Evolutionary conservation across 108 stramenopile genomes (phyloP).

Genomic region (Cylindrotheca closterium): DNA sequence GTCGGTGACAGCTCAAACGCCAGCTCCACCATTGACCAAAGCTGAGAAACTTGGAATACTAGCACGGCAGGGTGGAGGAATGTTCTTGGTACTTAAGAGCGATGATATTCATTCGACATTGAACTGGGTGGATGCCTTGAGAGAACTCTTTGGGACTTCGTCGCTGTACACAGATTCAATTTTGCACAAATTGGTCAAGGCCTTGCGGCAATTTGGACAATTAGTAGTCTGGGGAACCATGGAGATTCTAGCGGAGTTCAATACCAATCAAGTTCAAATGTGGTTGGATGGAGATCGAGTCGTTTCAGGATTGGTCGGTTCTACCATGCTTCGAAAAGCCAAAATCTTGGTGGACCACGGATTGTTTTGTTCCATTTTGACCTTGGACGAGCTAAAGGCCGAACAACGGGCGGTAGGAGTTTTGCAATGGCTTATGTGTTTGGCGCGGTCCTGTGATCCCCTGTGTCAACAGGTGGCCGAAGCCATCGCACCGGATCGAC

Average conservation of each 20-base stretch:
- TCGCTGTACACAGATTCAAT: conserved; percentile 55
- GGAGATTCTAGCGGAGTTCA: conserved; percentile 68
- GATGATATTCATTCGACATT: conserved; percentile 67
- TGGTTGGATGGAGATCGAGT: conserved; percentile 78
- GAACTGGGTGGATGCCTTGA: conserved; percentile 54
- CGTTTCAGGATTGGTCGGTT: conserved; percentile 56
- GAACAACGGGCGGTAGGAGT: conserved; percentile 74
- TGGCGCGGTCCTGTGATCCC: conserved; percentile 77
- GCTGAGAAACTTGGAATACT: conserved; percentile 61
- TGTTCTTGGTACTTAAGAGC: conserved; percentile 71
- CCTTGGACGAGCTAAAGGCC: conserved; percentile 52
- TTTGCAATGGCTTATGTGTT: conserved; percentile 58
- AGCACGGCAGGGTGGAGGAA: conserved; percentile 61
- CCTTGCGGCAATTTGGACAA: conserved; percentile 66
- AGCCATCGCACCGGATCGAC: conserved; percentile 42
- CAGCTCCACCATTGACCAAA: conserved; percentile 20
- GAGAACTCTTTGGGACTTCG: conserved; percentile 48
- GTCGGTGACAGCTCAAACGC: not conserved
- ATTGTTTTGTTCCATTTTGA: conserved; percentile 65
- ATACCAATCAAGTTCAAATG: conserved; percentile 42
- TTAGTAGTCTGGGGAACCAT: conserved; percentile 81
- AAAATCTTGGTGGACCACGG: conserved; percentile 43
- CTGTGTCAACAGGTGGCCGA: conserved; percentile 62
- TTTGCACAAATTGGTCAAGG: conserved; percentile 49
- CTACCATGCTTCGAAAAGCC: conserved; percentile 62